Conservation (phyloP, 371 early-diverging fungal genomes). For the Rhizopus sp. region DNA sequence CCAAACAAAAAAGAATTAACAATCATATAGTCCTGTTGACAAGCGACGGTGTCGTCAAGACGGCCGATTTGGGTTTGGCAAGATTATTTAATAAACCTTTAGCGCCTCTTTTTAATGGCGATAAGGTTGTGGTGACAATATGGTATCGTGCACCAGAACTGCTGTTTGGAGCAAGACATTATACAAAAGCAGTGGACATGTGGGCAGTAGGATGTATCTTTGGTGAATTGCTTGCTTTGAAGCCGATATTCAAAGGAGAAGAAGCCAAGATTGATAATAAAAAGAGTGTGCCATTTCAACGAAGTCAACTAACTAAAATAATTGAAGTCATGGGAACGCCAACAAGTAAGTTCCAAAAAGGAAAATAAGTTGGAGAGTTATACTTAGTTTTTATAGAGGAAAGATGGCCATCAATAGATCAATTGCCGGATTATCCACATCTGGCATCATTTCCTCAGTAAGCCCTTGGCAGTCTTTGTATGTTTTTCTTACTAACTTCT, state of each 20-base stretch:
- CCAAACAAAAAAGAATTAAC: background rate
- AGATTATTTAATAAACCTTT: constrained; percentile 81
- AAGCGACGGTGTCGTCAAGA: constrained; percentile 85
- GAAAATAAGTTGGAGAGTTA: constrained; percentile 15
- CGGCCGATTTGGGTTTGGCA: constrained; percentile 91
- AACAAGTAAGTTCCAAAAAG: constrained; percentile 62
- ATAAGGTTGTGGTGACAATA: constrained; percentile 96
- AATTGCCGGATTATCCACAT: constrained; percentile 71
- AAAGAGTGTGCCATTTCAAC: constrained; percentile 89
- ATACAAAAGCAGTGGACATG: constrained; percentile 91
- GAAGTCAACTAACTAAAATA: constrained; percentile 87
- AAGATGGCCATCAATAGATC: constrained; percentile 76
- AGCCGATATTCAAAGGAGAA: constrained; percentile 94
- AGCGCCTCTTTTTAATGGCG: constrained; percentile 83
- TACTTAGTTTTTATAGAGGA: constrained; percentile 57
- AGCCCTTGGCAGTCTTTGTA: constrained; percentile 9
- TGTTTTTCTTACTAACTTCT: background rate
- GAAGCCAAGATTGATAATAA: constrained; percentile 90
- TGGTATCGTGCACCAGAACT: constrained; percentile 98
- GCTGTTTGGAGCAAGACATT: constrained; percentile 88
- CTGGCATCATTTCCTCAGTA: constrained; percentile 62
- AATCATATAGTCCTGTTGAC: constrained; percentile 69
- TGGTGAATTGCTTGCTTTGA: constrained; percentile 86
- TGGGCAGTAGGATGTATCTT: constrained; percentile 98
- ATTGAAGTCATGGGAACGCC: constrained; percentile 91